Conservation (phyloP, 257 asterid species). For the Solanum habrochaites region DNA sequence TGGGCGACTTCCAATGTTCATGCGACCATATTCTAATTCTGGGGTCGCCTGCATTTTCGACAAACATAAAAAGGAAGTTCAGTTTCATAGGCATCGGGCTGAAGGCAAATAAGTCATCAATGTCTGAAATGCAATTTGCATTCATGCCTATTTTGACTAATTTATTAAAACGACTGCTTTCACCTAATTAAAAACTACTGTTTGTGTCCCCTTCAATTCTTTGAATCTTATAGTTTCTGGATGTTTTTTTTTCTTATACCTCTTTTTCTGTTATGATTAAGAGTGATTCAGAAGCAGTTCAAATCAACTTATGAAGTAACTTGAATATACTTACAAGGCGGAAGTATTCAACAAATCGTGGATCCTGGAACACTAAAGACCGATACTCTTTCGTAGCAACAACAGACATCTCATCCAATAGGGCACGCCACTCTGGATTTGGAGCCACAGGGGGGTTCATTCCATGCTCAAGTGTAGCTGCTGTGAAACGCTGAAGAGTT, state of each 20-base stretch:
- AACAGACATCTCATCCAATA: constrained; percentile 89
- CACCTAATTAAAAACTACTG: not conserved
- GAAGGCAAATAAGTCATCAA: not conserved
- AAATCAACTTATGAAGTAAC: not conserved
- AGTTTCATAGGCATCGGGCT: not conserved
- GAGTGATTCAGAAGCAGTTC: not conserved
- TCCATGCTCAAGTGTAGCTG: constrained; percentile 99
- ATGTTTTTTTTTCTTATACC: not conserved
- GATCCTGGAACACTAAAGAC: constrained; percentile 76
- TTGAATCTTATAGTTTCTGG: not conserved
- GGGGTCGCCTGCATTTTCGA: constrained; percentile 60
- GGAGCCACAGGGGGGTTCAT: constrained; percentile 86
- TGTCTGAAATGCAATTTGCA: not conserved
- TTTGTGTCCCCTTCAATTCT: not conserved
- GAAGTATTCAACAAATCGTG: constrained; percentile 90
- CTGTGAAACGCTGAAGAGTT: constrained; percentile 83
- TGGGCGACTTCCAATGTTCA: constrained; percentile 96
- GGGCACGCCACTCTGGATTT: constrained; percentile 87
- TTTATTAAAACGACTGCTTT: too few species aligned
- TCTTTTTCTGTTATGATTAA: not conserved
- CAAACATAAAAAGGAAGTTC: not conserved
- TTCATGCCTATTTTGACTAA: not conserved
- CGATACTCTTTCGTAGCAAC: constrained; percentile 78
- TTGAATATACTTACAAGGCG: constrained; percentile 58
- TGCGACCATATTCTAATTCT: constrained; percentile 88